Base-by-base conservation (phyloP, 1,284 basidiomycete genomes). In the Rhodotorula mucilaginosa region DNA sequence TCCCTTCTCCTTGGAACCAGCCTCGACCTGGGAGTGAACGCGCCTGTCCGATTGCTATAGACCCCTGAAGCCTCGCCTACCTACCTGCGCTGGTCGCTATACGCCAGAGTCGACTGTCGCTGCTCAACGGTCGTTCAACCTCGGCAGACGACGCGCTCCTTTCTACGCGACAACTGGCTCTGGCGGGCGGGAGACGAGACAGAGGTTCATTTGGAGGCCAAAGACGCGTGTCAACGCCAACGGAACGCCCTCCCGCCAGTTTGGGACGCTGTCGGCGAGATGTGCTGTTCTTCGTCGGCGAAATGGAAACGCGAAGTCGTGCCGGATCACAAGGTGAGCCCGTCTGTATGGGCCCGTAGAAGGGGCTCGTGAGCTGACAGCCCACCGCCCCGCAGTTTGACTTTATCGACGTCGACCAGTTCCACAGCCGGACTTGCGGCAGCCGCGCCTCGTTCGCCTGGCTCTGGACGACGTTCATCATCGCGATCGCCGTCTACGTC, bases 361-460 rank as follows among this genome's bases (percentile, higher is more conserved):
- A 34, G 34, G 34, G 34, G 5, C 34, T 34, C 5, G 34, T 34
- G 34, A 26, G 29, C 39, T 26, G 26, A 60, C 64, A 34, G 19
- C 16, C 23, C 56, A 5, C 16, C 57, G 51, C n/a, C 60, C 16
- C 34, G 44, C 76, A 97, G 94, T 98, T 97, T 80, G 96, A 99
- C 85, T 98, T 97, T 81, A 88, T 99, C 81, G 93, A 97, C 81
- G 90, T 90, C 44, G 87, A 88, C 69, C 95, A 98, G 80, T 99
- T 96, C 83, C 89, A 88, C 73, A 89, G 93, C 82, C 90, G 90
- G 82, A 88, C 90, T 75, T 91, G 89, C 81, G 84, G 88, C 74
- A 94, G 93, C 84, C 89, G 94, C 60, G 81, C 93, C 79, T 92
- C 91, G 91, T 94, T 47, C 31, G 57, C 31, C 57, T 93, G 90